Conservation (phyloP, 2,329 filamentous ascomycete genomes). For the Massarina eburnea region DNA sequence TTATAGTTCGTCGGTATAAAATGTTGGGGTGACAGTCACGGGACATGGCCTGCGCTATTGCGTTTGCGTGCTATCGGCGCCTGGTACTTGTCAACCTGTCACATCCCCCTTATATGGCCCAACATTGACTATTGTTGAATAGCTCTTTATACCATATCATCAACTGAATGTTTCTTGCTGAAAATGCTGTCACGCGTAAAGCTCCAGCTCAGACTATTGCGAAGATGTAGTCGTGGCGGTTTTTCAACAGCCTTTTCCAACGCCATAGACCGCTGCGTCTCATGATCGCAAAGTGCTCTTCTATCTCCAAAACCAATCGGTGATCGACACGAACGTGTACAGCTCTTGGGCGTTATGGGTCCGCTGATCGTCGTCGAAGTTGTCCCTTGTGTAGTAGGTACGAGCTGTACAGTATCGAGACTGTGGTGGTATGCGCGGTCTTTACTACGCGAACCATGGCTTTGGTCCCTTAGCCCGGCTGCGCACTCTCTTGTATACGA, state of each 20-base stretch:
- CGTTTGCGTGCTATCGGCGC: too few relatives aligned
- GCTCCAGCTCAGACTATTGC: constrained; percentile 24
- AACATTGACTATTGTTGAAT: not conserved
- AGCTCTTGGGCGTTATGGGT: constrained; percentile 1
- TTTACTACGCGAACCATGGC: constrained; percentile 13
- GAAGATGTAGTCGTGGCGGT: constrained; percentile 18
- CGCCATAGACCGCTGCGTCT: constrained; percentile 20
- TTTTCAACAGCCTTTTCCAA: constrained; percentile 21
- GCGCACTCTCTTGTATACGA: constrained; percentile 3
- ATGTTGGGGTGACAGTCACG: too few relatives aligned
- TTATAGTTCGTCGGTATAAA: too few relatives aligned
- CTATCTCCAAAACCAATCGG: not conserved
- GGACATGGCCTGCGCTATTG: too few relatives aligned
- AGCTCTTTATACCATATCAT: constrained; percentile 2
- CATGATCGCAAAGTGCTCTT: not conserved
- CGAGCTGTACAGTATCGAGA: constrained; percentile 6
- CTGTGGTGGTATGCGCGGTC: constrained; percentile 22
- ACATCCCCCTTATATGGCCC: too few relatives aligned
- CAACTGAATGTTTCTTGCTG: constrained; percentile 3
- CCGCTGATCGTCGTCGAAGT: constrained; percentile 12
- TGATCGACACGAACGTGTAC: not conserved
- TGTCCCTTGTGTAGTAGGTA: constrained; percentile 6
- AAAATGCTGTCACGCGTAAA: constrained; percentile 22
- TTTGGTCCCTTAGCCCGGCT: not conserved
- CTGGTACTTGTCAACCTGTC: not conserved